Base-by-base conservation (phyloP, 1,139 yeast species). In the Nakaseomyces kungkrabaensis region DNA sequence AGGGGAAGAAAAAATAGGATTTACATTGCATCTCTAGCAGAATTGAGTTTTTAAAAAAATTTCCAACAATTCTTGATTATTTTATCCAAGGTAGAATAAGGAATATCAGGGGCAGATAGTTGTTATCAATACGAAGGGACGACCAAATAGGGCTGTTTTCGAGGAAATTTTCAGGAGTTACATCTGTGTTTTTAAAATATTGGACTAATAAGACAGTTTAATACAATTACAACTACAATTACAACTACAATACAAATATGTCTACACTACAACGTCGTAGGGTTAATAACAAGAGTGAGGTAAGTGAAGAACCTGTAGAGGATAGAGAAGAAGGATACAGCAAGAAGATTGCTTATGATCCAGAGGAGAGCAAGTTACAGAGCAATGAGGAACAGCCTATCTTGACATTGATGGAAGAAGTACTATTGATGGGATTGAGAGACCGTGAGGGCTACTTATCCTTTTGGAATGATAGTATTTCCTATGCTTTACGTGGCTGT, bases 391-490 rank as follows among this genome's bases (percentile, higher is more conserved):
- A 71, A 48, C 66, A 72, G 24, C 97, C 98, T 1, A 72, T 80
- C 48, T 74, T 92, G 59, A 94, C 98, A 1, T 71, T 92, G 58
- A 89, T 92, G 97, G 99, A 92, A 68, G 98, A 92, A 68, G 96
- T 92, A 8, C 72, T 92, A 54, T 75, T 92, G 56, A 79, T 92
- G 72, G 99, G 98, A 2, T 75, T 92, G 57, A 90, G 92, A 65
- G 98, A 92, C 68, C 85, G 85, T 61, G 97, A 92, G 68, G 98
- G 98, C 5, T 89, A 90, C 67, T 74, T 92, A 52, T 88, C 97
- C 25, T 92, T 92, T 69, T 92, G 98, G 98, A 94, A 92, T 67
- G 99, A 92, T 68, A 90, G 88, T 67, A 90, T 92, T 52, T 88
- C 97, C 31, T 94, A 92, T 69, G 96, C 97, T 1, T 76, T 92